A percentile compares a stretch with the other conserved stretches of the same genome.
Conservation (phyloP, 768 basidiomycete genomes). For the Tulasnella sp. region DNA sequence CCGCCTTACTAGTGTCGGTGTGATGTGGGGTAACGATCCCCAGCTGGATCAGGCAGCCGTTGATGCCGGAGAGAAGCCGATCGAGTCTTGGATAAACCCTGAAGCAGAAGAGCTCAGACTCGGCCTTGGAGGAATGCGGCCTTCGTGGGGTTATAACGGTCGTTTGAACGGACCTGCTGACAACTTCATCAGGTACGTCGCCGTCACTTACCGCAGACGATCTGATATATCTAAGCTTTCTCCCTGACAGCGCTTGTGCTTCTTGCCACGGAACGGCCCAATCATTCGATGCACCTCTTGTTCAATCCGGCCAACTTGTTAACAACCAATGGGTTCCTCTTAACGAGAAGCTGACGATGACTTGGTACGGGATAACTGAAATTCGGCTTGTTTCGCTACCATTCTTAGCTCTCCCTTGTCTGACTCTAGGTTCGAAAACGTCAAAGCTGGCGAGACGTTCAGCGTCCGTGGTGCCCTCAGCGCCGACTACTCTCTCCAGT, state of each 20-base stretch:
- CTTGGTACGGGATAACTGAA: background rate
- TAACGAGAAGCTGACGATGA: slow-evolving; percentile 20
- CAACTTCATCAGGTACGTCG: background rate
- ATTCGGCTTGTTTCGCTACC: too few relatives aligned
- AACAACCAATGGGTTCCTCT: background rate
- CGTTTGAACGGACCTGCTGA: slow-evolving; percentile 18
- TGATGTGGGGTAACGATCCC: slow-evolving; percentile 19
- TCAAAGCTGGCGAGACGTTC: slow-evolving; percentile 17
- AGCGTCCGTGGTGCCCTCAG: background rate
- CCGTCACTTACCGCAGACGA: background rate
- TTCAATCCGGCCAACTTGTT: slow-evolving; percentile 1
- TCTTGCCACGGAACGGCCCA: slow-evolving; percentile 20
- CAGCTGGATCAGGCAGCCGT: slow-evolving; percentile 9
- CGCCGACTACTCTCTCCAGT: slow-evolving; percentile 14
- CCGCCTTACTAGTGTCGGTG: slow-evolving; percentile 8
- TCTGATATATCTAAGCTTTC: background rate
- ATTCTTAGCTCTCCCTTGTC: background rate
- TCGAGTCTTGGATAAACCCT: slow-evolving; percentile 16
- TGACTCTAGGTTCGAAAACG: background rate
- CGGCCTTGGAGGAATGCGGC: background rate
- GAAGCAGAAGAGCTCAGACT: background rate
- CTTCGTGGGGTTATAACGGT: slow-evolving; percentile 23
- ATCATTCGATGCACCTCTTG: background rate
- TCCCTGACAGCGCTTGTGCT: background rate
- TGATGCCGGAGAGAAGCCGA: background rate